These are phyloP conservation scores for Cladobotryum protrusum DNA, from an alignment of 2,329 filamentous ascomycete genomes.

Conservation along the genomic window DNA sequence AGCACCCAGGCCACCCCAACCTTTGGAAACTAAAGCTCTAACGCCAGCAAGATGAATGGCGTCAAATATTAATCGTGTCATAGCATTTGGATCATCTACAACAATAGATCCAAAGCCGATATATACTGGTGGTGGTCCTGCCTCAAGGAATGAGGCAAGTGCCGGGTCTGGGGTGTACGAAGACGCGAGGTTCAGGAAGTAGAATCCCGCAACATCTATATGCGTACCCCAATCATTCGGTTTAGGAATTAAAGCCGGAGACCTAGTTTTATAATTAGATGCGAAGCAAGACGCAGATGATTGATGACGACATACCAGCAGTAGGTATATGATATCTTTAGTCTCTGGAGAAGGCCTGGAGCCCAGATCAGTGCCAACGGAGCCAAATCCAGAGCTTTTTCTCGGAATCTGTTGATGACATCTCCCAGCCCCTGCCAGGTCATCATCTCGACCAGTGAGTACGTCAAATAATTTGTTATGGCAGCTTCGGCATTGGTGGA, in stretches of 20 bases:
- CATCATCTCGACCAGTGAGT: slow-evolving; percentile 82
- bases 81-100: slow-evolving; percentile 64
- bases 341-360: slow-evolving; percentile 67
- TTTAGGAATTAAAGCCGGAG: slow-evolving; percentile 70
- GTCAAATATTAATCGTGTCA: slow-evolving; percentile 67
- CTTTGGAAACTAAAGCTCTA: slow-evolving; percentile 78
- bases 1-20: slow-evolving; percentile 78
- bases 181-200: slow-evolving; percentile 62
- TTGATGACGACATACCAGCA: slow-evolving; percentile 55
- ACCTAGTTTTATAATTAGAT: slow-evolving; percentile 31
- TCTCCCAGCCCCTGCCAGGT: slow-evolving; percentile 91
- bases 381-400: slow-evolving; percentile 67
- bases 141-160: slow-evolving; percentile 58
- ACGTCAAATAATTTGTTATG: slow-evolving; percentile 78
- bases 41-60: slow-evolving; percentile 61
- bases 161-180: slow-evolving; percentile 61
- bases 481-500: slow-evolving; percentile 67
- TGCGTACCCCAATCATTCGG: slow-evolving; percentile 68
- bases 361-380: slow-evolving; percentile 76
- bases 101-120: slow-evolving; percentile 82
- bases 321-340: slow-evolving; percentile 81
- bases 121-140: slow-evolving; percentile 68
- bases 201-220: slow-evolving; percentile 71
- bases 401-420: slow-evolving; percentile 81
- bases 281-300: background rate